phyloP scores from a whole-genome alignment of 495 filamentous ascomycete genomes.

The Xylona heveae region DNA sequence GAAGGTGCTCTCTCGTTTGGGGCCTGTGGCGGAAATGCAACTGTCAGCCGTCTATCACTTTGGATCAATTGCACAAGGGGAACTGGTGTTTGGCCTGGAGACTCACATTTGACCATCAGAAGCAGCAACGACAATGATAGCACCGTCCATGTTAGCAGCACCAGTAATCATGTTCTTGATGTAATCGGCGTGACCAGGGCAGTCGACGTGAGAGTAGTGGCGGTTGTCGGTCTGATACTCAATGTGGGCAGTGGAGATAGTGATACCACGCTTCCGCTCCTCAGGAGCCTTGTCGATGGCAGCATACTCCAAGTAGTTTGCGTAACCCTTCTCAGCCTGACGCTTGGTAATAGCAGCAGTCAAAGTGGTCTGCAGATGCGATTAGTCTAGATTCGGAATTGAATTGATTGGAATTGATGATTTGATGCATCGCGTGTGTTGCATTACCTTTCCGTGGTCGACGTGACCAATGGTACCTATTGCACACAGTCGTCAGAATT shows the following conservation, averaged over 20 bases:
- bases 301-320: conserved; percentile 88
- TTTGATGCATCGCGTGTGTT: background rate
- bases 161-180: conserved; percentile 99
- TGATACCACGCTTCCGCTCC: conserved; percentile 99
- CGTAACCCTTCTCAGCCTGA: conserved; percentile 80
- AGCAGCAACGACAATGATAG: conserved; percentile 95
- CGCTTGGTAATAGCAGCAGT: conserved; percentile 97
- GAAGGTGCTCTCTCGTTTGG: conserved; percentile 94
- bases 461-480: conserved; percentile 95
- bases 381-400: conserved; percentile 12
- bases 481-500: conserved; percentile 2
- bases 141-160: conserved; percentile 92
- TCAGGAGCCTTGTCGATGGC: conserved; percentile 97
- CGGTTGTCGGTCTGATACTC: conserved; percentile 82
- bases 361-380: conserved; percentile 63
- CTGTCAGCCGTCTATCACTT: too few species aligned
- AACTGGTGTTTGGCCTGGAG: background rate
- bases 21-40: too few species aligned
- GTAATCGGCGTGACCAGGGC: conserved; percentile 98
- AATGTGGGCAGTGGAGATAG: conserved; percentile 94
- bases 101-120: conserved; percentile 90
- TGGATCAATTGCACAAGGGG: too few species aligned
- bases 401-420: conserved; percentile 4
- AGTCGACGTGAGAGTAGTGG: conserved; percentile 99
- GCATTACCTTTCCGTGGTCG: conserved; percentile 87